phyloP scores from a whole-genome alignment of 2,329 filamentous ascomycete species.

The Leptodontidium sp. region DNA sequence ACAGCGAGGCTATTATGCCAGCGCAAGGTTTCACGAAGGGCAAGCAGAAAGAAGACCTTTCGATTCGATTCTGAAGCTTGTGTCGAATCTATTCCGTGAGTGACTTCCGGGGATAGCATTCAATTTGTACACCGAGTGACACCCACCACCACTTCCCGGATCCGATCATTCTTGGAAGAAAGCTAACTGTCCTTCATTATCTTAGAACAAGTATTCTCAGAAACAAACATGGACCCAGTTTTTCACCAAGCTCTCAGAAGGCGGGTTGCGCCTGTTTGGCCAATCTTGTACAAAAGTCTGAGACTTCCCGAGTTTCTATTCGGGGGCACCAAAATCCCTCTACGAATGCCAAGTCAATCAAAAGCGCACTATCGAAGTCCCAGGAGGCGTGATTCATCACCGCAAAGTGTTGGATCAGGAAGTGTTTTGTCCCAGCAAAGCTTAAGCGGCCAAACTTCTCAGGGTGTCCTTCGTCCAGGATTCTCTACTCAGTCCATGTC shows the following conservation, averaged over 20 bases:
- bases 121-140: not conserved
- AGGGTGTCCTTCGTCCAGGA: conserved; percentile 67
- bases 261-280: conserved; percentile 70
- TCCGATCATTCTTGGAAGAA: too few relatives aligned
- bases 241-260: conserved; percentile 69
- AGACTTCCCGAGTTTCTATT: conserved; percentile 75
- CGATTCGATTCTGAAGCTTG: conserved; percentile 67
- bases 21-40: conserved; percentile 67
- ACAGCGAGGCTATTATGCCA: conserved; percentile 69
- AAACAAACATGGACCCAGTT: conserved; percentile 69
- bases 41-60: conserved; percentile 67
- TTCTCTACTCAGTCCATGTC: conserved; percentile 71
- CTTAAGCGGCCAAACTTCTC: conserved; percentile 59
- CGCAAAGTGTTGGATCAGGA: conserved; percentile 26
- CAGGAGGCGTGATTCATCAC: not conserved
- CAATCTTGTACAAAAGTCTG: conserved; percentile 66
- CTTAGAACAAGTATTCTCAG: conserved; percentile 69
- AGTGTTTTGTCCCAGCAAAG: conserved; percentile 16
- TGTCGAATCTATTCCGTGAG: conserved; percentile 65
- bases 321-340: conserved; percentile 46
- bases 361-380: not conserved
- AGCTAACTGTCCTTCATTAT: not conserved
- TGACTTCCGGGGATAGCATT: not conserved
- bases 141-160: too few relatives aligned
- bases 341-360: not conserved